Evolutionary conservation across 140 eudicot genomes (phyloP), one percentile per base, ranked within the genome.

Genomic region (Oenanthe javanica): DNA sequence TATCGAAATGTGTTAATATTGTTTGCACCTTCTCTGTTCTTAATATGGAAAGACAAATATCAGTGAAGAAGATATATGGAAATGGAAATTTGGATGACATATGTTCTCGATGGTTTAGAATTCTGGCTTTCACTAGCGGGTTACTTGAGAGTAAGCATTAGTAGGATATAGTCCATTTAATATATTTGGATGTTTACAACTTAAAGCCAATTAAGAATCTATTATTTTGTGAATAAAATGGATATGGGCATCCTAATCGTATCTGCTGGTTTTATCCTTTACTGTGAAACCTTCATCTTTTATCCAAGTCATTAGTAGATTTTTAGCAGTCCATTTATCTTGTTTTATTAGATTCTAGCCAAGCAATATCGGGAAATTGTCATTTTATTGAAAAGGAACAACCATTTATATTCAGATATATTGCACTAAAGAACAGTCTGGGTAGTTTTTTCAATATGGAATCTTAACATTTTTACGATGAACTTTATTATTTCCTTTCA

Each of bases 401-500:
- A 18, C 40, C 2, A 1, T 6, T 45, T 16, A 2, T 16, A 16
- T 18, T 23, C 71, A 77, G 27, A 13, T 15, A 70, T 31, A 14
- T 40, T 51, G 45, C 21, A 55, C 72, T 10, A 6, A 10, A 67
- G 25, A 77, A 31, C 38, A 36, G 36, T 75, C 18, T 47, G 52
- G 76, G 43, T 46, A 46, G 21, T 75, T 36, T 67, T 69, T 9
- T 71, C 11, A 10, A 27, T 36, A 52, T 36, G 2, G 43, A 11
- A 48, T 49, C 43, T 75, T 1, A 4, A 78, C 72, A 52, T 40
- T 21, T 57, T 42, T 10, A 11, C 27, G 6, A 7, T 57, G 63
- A 75, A 49, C 40, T 25, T 27, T 31, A 57, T 71, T 8, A 83
- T 84, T 82, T 36, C 40, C 40, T 36, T 36, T 80, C 94, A 95